Conservation (phyloP, 495 filamentous ascomycete genomes). For the Neurospora africana region DNA sequence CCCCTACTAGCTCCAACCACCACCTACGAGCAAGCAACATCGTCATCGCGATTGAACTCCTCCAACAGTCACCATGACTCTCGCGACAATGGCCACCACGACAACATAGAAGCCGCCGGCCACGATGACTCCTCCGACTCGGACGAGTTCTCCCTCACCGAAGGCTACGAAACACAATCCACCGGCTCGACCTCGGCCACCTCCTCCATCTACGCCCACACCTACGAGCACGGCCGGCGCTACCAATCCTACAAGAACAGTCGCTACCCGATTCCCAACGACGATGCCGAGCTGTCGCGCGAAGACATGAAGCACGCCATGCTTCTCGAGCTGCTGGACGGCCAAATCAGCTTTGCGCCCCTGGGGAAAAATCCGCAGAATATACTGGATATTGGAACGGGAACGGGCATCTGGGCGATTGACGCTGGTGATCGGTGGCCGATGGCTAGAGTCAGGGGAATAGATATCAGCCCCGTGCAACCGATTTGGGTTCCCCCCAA, state of each 20-base stretch:
- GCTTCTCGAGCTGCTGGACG: slow-evolving; percentile 28
- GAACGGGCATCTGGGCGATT: slow-evolving; percentile 46
- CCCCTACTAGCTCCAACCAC: not conserved
- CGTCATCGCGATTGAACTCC: not conserved
- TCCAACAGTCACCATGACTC: not conserved
- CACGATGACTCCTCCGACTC: slow-evolving; percentile 8
- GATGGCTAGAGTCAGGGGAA: slow-evolving; percentile 24
- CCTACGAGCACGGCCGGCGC: slow-evolving; percentile 46
- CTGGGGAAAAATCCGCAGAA: slow-evolving; percentile 29
- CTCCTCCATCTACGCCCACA: slow-evolving; percentile 31
- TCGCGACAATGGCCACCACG: not conserved
- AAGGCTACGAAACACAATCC: slow-evolving; percentile 16
- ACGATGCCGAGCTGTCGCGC: slow-evolving; percentile 39
- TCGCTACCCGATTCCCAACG: slow-evolving; percentile 46
- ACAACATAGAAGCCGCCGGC: slow-evolving; percentile 14
- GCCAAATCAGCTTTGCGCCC: slow-evolving; percentile 29
- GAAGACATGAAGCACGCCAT: slow-evolving; percentile 37
- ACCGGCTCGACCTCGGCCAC: slow-evolving; percentile 28
- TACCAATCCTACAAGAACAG: slow-evolving; percentile 47
- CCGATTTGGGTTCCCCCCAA: slow-evolving; percentile 32
- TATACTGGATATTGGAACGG: slow-evolving; percentile 43
- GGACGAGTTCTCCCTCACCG: slow-evolving; percentile 20
- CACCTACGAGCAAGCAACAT: not conserved
- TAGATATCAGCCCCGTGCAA: slow-evolving; percentile 30
- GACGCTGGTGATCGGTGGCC: slow-evolving; percentile 34